Conservation (phyloP, 805 yeast genomes). For the Candida pseudoglaebosa region DNA sequence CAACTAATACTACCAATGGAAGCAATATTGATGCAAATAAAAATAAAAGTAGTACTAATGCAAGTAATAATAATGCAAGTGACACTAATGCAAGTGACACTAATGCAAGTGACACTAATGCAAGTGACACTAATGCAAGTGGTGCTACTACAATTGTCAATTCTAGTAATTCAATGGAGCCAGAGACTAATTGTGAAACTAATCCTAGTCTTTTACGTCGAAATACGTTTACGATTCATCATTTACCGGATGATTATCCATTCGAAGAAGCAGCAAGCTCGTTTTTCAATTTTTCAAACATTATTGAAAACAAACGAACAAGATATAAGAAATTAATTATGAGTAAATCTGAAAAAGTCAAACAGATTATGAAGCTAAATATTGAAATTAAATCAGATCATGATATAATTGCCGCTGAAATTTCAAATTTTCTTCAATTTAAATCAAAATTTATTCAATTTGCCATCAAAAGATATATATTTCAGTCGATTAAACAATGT, state of each 20-base stretch:
- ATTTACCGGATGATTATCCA: slow-evolving; percentile 10
- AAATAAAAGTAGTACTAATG: no score
- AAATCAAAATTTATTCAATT: slow-evolving; percentile 39
- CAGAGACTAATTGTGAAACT: slow-evolving; percentile 1
- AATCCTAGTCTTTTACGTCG: slow-evolving; percentile 15
- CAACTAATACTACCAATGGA: not conserved
- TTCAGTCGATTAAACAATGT: slow-evolving; percentile 15
- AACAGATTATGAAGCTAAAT: slow-evolving; percentile 41
- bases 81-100: no score
- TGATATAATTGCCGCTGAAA: slow-evolving; percentile 59
- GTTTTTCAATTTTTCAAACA: slow-evolving; percentile 31
- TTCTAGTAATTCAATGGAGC: no score
- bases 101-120: no score
- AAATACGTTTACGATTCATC: slow-evolving; percentile 14
- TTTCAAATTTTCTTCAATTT: slow-evolving; percentile 54
- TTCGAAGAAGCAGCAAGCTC: slow-evolving; percentile 15
- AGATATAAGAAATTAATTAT: slow-evolving; percentile 43
- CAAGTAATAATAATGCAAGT: no score
- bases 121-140: no score
- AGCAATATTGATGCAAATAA: not conserved
- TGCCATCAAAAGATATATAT: slow-evolving; percentile 23
- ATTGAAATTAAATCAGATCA: slow-evolving; percentile 49
- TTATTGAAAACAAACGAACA: slow-evolving; percentile 51
- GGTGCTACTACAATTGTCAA: not conserved
- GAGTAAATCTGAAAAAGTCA: slow-evolving; percentile 37